Conservation (phyloP, 2,329 filamentous ascomycete genomes). For the Botrytis galanthina region DNA sequence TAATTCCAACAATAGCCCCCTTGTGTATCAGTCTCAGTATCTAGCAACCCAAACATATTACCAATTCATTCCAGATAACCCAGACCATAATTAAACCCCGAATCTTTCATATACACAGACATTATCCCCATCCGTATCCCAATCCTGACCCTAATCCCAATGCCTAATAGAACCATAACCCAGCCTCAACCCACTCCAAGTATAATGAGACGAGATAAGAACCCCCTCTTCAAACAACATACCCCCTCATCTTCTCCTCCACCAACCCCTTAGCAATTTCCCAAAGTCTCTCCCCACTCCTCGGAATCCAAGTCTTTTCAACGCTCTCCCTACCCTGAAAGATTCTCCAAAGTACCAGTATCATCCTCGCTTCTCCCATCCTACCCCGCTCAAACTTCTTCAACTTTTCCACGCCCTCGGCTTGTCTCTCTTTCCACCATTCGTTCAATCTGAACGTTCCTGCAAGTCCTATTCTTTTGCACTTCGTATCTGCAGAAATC, state of each 20-base stretch:
- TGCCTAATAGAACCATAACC: neutral
- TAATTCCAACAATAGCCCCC: neutral
- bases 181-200: neutral
- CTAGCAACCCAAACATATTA: neutral
- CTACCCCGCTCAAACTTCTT: neutral
- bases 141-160: neutral
- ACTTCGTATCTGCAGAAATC: constrained; percentile 1
- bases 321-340: neutral
- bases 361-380: neutral
- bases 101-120: neutral
- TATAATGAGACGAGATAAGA: neutral
- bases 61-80: neutral
- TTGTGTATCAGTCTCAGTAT: neutral
- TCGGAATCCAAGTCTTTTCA: neutral
- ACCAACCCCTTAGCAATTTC: neutral
- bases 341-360: constrained; percentile 6
- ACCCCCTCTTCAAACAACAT: neutral
- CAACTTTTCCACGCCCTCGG: neutral
- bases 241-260: constrained; percentile 1
- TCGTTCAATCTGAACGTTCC: neutral
- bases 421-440: constrained; percentile 8
- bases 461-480: neutral
- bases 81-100: neutral
- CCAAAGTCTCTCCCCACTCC: neutral
- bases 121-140: neutral